A percentile compares a stretch with the other conserved stretches of the same genome.
phyloP scores from a whole-genome alignment of 371 early-diverging fungal species.

The Mucor plumbeus region DNA sequence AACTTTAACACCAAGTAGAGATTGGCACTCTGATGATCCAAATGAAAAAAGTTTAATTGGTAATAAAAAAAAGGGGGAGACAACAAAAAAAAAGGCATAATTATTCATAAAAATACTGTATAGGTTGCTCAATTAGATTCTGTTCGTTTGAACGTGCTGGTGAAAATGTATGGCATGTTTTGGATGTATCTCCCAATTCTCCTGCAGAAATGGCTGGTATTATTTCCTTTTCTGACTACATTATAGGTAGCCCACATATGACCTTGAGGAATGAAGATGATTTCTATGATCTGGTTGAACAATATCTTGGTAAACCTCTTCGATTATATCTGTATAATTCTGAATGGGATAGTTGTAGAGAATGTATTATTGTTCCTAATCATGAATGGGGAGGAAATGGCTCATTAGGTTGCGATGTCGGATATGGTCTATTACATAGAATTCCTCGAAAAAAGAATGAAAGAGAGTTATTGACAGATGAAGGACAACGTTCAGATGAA shows the following conservation, averaged over 20 bases:
- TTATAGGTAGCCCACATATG: slow-evolving; percentile 68
- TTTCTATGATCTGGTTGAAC: slow-evolving; percentile 63
- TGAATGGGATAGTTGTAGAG: slow-evolving; percentile 67
- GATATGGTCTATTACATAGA: slow-evolving; percentile 56
- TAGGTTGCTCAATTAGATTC: slow-evolving; percentile 77
- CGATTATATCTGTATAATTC: slow-evolving; percentile 68
- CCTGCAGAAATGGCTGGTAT: slow-evolving; percentile 75
- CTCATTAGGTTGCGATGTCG: slow-evolving; percentile 73
- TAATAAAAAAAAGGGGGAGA: slow-evolving; percentile 8
- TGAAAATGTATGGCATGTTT: slow-evolving; percentile 80
- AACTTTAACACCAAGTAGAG: slow-evolving; percentile 56
- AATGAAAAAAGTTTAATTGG: slow-evolving; percentile 53
- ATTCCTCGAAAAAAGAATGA: slow-evolving; percentile 33
- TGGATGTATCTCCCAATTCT: slow-evolving; percentile 62
- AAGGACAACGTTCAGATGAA: slow-evolving; percentile 6
- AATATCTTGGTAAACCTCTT: slow-evolving; percentile 60
- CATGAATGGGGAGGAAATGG: slow-evolving; percentile 77
- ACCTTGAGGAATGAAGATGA: slow-evolving; percentile 64
- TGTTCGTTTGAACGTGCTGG: slow-evolving; percentile 72
- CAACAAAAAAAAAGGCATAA: not conserved
- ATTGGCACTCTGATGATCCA: slow-evolving; percentile 53
- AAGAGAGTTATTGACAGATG: slow-evolving; percentile 9
- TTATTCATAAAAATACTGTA: no score
- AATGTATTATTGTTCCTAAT: slow-evolving; percentile 73
- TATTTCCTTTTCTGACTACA: slow-evolving; percentile 66